Base-by-base conservation (phyloP, 495 filamentous ascomycete genomes). In the Neurospora pannonica region DNA sequence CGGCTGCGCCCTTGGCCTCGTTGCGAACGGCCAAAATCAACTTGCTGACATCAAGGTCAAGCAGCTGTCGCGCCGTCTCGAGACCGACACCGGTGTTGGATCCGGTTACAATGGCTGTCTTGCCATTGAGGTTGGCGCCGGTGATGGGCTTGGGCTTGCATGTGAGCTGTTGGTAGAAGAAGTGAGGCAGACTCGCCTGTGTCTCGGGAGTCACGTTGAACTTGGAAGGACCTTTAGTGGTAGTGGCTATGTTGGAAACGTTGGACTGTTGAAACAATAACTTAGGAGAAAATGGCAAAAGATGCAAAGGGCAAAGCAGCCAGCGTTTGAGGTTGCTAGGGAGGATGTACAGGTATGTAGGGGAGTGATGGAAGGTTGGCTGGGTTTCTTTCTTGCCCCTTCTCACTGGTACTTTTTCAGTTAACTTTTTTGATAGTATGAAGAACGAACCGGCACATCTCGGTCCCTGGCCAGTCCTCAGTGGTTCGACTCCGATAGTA, bases 81-180 rank as follows among this genome's bases (percentile, higher is more conserved):
- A 84, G 79, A 17, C 87, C 87, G 3, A 89, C 78, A 17, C 88
- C 88, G 38, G 79, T 78, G 73, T 88, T 90, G 39, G 83, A 78
- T 21, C 88, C 88, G 0, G 88, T 87, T 19, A 90, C 81, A 67
- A 90, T 82, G 43, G 87, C 80, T 3, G 85, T 89, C 72, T 88
- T 78, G 62, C 76, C 74, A 28, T 2, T 6, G 21, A 54, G 46
- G 46, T 54, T 54, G 46, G 5, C 21, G 46, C 46, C 46, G 11
- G 21, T 54, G 4, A 54, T 5, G 21, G 21, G 21, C 11, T 54
- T 28, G 21, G 21, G 46, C 5, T 4, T 54, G 46, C 46, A 54
- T 13, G 46, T 54, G 21, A 54, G 10, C 46, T 54, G 46, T 28
- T 54, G 46, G 46, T 54, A 54, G 21, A 15, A 4, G 21, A 54